Percentiles rank a stretch among this genome's conserved stretches.
Evolutionary conservation across 129 eudicot species (phyloP).

Genomic region (Helianthus annuus): HanXRQr2.0-SUNRISE NC_035445.2:140601737-140602236

Average conservation of each 20-base stretch:
- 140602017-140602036: constrained; percentile 83
- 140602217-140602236: constrained; percentile 90
- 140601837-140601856: constrained; percentile 72
- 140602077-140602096: background rate
- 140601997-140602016: constrained; percentile 76
- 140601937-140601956: constrained; percentile 2
- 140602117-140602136: constrained; percentile 78
- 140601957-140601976: constrained; percentile 67
- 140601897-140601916: background rate
- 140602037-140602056: constrained; percentile 54
- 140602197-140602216: constrained; percentile 69
- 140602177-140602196: constrained; percentile 68
- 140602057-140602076: background rate
- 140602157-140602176: constrained; percentile 91
- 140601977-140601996: constrained; percentile 69
- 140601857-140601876: constrained; percentile 47
- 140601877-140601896: background rate
- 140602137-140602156: constrained; percentile 61
- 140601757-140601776: constrained; percentile 14
- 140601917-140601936: background rate
- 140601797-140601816: constrained; percentile 74
- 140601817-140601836: constrained; percentile 64
- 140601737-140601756: background rate
- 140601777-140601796: constrained; percentile 41
- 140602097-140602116: constrained; percentile 22